Evolutionary conservation across 345 rosid species (phyloP), one percentile per base, ranked within the genome.

Genomic region (Acer negundo): DNA sequence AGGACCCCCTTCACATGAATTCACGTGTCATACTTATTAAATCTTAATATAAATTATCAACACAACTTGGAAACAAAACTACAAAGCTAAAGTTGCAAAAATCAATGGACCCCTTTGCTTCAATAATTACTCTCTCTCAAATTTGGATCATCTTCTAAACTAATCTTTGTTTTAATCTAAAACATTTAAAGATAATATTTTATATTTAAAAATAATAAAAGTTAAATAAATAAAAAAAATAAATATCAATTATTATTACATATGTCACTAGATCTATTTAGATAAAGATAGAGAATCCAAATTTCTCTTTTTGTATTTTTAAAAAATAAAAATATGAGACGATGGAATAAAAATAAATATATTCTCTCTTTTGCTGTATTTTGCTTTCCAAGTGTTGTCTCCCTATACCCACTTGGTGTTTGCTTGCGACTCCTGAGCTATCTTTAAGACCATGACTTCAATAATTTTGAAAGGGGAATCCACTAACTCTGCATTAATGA

Each of bases 1-100:
- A 77, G 90, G 85, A 20, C 86, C 87, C 86, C n/a, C 84, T 79
- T 87, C 88, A 87, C 90, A 81, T 87, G 86, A 78, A 84, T 84
- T 90, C 89, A 85, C 90, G 86, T 85, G 90, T 72, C 79, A 69
- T 65, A 46, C 80, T 70, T 82, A 75, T 66, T 76, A 72, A 77
- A 79, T 76, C 79, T 49, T 71, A 67, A 74, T 74, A 80, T 35
- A 80, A 66, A 78, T 65, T 71, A 70, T 40, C 11, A 80, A 69
- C 73, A 81, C 75, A 81, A 78, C 31, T 72, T 69, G 74, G 22
- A 40, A 13, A 44, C 72, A 75, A 71, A 80, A 78, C 73, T 47
- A 71, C 79, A 80, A 75, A 67, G 70, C 76, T 76, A 79, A 79
- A 79, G 82, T 78, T 67, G 55, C 81, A 76, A 75, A 17, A 17